Evolutionary conservation across 495 filamentous ascomycete species (phyloP).

Genomic region (Daldinia caldariorum): DNA sequence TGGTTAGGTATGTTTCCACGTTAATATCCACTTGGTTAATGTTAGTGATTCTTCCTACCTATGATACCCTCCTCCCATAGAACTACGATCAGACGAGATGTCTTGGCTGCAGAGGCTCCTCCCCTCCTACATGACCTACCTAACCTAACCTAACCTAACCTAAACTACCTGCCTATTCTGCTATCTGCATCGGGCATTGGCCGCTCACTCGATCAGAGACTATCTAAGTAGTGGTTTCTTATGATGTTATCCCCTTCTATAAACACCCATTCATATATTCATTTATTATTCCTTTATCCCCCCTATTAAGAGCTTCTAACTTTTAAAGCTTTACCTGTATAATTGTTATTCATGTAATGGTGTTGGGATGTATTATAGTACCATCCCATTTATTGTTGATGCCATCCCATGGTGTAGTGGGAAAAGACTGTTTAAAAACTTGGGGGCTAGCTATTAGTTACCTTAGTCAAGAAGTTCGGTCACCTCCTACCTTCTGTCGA

Average conservation of each 20-base stretch:
- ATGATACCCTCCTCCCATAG: conserved; percentile 10
- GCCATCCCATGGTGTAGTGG: conserved; percentile 9
- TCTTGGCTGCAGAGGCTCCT: conserved; percentile 8
- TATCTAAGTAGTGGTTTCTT: conserved; percentile 3
- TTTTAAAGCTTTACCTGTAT: conserved; percentile 1
- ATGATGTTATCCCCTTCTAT: conserved; percentile 7
- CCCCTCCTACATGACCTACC: background rate
- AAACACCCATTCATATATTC: background rate
- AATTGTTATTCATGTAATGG: background rate
- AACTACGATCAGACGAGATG: conserved; percentile 17
- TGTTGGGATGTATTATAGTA: conserved; percentile 30
- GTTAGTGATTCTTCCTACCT: conserved; percentile 6
- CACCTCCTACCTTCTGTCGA: conserved; percentile 6
- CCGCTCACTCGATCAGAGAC: conserved; percentile 9
- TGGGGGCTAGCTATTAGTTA: conserved; percentile 16
- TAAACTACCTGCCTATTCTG: background rate
- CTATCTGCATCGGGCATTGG: background rate
- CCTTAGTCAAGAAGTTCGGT: conserved; percentile 11
- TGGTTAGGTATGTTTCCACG: conserved; percentile 36
- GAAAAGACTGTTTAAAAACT: conserved; percentile 3
- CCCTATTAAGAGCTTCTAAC: background rate
- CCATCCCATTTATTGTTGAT: conserved; percentile 6
- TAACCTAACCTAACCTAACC: background rate
- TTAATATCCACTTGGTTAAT: conserved; percentile 1
- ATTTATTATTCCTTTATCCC: background rate